Evolutionary conservation across 495 filamentous ascomycete genomes (phyloP).

Genomic region (Xylaria bambusicola): DNA sequence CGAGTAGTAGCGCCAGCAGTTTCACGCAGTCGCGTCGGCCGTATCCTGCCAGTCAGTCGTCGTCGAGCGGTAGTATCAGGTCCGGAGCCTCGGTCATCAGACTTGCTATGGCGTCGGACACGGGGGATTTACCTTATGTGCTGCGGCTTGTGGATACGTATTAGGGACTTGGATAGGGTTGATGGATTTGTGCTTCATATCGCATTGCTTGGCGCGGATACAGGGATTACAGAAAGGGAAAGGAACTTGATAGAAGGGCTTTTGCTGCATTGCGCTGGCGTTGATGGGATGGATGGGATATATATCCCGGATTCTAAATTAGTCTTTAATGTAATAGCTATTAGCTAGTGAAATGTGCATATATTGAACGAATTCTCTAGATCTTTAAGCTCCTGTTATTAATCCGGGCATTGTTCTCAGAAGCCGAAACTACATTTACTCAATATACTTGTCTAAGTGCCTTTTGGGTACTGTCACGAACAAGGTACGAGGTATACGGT

Average conservation of each 20-base stretch:
- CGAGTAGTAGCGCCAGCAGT: conserved; percentile 39
- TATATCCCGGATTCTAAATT: background rate
- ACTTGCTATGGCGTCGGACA: conserved; percentile 39
- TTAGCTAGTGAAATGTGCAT: too few relatives aligned
- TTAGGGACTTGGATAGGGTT: background rate
- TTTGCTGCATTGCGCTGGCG: background rate
- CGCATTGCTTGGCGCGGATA: background rate
- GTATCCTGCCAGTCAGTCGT: conserved; percentile 39
- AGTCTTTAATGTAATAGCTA: background rate
- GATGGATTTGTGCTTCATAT: background rate
- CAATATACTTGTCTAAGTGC: too few relatives aligned
- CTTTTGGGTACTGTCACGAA: too few relatives aligned
- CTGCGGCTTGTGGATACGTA: conserved; percentile 30
- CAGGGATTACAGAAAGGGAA: background rate
- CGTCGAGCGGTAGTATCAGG: conserved; percentile 42
- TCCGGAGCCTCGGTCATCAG: conserved; percentile 44
- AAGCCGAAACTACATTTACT: too few relatives aligned
- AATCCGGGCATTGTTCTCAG: too few relatives aligned
- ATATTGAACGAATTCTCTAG: too few relatives aligned
- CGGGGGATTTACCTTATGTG: conserved; percentile 45
- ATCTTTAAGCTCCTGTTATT: too few relatives aligned
- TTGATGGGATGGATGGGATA: background rate
- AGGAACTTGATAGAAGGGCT: background rate
- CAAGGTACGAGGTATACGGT: too few relatives aligned
- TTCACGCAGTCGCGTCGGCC: conserved; percentile 46